Evolutionary conservation across 2,329 filamentous ascomycete species (phyloP).

Genomic region (Orbilia javanica): DNA sequence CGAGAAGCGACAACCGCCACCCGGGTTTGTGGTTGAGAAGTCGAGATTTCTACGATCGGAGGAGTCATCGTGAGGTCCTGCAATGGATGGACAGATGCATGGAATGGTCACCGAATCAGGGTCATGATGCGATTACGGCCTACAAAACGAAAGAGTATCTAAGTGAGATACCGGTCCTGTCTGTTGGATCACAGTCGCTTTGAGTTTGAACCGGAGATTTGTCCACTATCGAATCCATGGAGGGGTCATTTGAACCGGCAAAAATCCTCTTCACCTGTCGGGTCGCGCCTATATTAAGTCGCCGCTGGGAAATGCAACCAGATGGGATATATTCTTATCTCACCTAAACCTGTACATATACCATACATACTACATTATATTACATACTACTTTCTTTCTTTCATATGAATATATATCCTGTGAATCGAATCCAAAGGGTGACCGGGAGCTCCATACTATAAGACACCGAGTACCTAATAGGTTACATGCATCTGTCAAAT

Average conservation of each 20-base stretch:
- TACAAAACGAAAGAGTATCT: neutral
- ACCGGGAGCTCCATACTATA: too few relatives aligned
- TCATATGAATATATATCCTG: too few relatives aligned
- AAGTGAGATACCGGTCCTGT: neutral
- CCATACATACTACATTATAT: neutral
- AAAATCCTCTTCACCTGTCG: neutral
- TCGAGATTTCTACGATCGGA: slow-evolving; percentile 46
- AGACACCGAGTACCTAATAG: too few relatives aligned
- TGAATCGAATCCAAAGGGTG: too few relatives aligned
- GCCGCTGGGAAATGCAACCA: neutral
- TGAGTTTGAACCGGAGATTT: slow-evolving; percentile 4
- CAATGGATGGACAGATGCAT: neutral
- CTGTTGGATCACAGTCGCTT: neutral
- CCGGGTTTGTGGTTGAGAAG: slow-evolving; percentile 84
- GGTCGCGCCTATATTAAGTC: neutral
- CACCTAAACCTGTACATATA: neutral
- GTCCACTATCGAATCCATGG: neutral
- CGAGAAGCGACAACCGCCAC: slow-evolving; percentile 78
- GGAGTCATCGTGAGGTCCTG: slow-evolving; percentile 7
- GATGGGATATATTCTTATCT: neutral
- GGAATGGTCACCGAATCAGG: neutral
- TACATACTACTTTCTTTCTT: neutral
- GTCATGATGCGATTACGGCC: neutral
- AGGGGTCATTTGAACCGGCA: neutral
- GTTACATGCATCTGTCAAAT: slow-evolving; percentile 3